A percentile compares a stretch with the other conserved stretches of the same genome.
Conservation (phyloP, 2,329 filamentous ascomycete genomes). For the Graphilbum ipis-grandicollis region DNA sequence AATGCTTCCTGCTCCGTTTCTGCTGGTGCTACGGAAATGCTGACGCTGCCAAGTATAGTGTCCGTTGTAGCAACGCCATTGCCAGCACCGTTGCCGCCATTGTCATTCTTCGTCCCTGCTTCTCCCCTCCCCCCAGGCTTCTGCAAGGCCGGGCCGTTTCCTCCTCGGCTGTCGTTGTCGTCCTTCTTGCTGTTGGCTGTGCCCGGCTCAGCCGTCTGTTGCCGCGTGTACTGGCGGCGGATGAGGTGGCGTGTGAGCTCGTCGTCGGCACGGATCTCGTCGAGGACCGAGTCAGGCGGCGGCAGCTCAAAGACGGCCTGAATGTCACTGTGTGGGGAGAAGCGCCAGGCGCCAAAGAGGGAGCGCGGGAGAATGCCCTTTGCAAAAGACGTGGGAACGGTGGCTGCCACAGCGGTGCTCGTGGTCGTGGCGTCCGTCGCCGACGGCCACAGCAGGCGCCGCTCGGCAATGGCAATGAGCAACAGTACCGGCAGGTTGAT, state of each 20-base stretch:
- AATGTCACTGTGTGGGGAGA: constrained; percentile 56
- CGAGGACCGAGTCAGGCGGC: constrained; percentile 41
- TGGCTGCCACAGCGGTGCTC: neutral
- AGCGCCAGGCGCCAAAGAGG: constrained; percentile 51
- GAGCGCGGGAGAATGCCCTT: constrained; percentile 12
- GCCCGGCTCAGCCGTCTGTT: constrained; percentile 19
- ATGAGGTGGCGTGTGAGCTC: constrained; percentile 40
- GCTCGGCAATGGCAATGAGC: constrained; percentile 52
- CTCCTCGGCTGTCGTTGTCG: too few species aligned
- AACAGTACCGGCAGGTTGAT: constrained; percentile 63
- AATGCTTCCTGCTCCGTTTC: too few species aligned
- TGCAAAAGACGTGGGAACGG: neutral
- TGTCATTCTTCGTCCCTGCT: too few species aligned
- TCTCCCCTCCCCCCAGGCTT: too few species aligned
- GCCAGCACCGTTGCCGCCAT: neutral
- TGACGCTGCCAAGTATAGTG: too few species aligned
- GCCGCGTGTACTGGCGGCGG: constrained; percentile 34
- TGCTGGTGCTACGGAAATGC: too few species aligned
- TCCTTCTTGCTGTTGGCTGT: constrained; percentile 4
- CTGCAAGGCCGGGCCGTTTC: too few species aligned
- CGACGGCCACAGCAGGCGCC: constrained; percentile 45
- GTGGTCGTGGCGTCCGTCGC: constrained; percentile 13
- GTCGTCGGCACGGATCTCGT: constrained; percentile 41
- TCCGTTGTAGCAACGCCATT: neutral
- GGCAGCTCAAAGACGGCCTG: constrained; percentile 56